Conservation (phyloP, 192 early-diverging fungal genomes). For the Chytriomyces sp. region DNA sequence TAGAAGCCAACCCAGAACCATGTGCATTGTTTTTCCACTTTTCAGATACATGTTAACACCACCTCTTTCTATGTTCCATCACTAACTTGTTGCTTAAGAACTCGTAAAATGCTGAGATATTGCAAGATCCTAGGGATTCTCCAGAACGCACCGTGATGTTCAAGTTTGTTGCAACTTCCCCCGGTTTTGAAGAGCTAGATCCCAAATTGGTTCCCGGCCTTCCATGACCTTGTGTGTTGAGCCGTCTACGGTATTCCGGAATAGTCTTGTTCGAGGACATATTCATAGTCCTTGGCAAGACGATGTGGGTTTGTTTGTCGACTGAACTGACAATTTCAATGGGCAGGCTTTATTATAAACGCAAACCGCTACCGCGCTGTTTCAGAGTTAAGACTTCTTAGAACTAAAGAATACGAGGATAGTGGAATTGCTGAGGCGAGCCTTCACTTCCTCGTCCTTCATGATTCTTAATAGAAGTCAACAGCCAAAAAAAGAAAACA, state of each 20-base stretch:
- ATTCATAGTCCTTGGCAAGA: too few relatives aligned
- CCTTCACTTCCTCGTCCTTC: slow-evolving; percentile 10
- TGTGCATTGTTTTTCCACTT: slow-evolving; percentile 15
- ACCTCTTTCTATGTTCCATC: too few relatives aligned
- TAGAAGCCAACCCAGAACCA: slow-evolving; percentile 31
- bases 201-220: not conserved
- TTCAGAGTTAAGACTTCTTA: too few relatives aligned
- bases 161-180: not conserved
- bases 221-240: not conserved
- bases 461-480: not conserved
- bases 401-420: slow-evolving; percentile 7
- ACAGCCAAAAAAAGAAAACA: not conserved
- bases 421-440: not conserved
- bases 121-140: not conserved
- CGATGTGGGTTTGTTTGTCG: not conserved
- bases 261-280: not conserved
- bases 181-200: not conserved
- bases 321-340: not conserved
- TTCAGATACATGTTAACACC: not conserved
- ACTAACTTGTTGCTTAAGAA: slow-evolving; percentile 9
- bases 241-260: not conserved
- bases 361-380: too few relatives aligned
- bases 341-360: too few relatives aligned
- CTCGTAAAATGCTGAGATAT: not conserved
- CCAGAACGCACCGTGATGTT: slow-evolving; percentile 20